These are phyloP conservation scores for Arthrobotrys iridis DNA, from an alignment of 2,329 filamentous ascomycete genomes.

Conservation along the genomic window DNA sequence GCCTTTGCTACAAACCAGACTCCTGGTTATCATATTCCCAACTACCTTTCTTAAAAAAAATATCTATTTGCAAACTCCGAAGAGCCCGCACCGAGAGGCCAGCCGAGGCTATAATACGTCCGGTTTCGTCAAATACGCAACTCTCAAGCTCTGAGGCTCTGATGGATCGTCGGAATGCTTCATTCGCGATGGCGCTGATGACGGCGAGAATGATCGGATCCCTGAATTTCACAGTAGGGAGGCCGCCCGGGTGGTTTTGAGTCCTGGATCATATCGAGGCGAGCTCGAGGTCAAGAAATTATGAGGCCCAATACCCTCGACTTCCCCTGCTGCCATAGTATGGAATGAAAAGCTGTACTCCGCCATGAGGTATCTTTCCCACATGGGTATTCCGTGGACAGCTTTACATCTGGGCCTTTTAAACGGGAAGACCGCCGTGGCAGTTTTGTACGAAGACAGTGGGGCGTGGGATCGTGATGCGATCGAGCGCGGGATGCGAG, in stretches of 20 bases:
- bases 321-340: neutral
- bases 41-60: too few species aligned
- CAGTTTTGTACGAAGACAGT: neutral
- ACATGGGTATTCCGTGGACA: neutral
- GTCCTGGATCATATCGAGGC: neutral
- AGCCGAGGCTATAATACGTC: neutral
- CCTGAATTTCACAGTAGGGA: neutral
- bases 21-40: too few species aligned
- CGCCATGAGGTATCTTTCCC: neutral
- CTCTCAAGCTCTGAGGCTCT: neutral
- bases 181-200: neutral
- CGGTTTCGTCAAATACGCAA: neutral
- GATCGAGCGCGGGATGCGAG: neutral
- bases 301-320: neutral
- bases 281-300: neutral
- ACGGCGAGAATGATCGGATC: neutral
- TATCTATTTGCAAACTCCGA: neutral
- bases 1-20: too few species aligned
- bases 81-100: neutral
- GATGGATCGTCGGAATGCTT: neutral
- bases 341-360: slow-evolving; percentile 3
- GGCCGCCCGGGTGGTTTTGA: neutral
- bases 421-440: neutral
- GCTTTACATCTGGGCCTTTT: slow-evolving; percentile 2
- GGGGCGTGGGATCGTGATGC: neutral